Evolutionary conservation across 2,329 filamentous ascomycete species (phyloP).

Genomic region (Ophiognomonia clavigignenti-juglandacearum): DNA sequence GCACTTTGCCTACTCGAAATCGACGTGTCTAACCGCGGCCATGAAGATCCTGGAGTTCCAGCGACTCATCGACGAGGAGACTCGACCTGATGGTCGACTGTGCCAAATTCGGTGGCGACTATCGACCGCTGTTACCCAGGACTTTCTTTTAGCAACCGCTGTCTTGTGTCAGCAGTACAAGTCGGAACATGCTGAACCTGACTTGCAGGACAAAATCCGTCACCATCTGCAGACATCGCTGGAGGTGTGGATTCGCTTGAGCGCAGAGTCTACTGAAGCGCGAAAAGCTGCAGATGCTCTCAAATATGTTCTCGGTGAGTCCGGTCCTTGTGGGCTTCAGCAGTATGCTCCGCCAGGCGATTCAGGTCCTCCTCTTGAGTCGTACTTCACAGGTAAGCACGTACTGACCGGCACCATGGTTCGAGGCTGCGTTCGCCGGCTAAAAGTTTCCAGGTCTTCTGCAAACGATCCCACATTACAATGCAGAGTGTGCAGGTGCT

Average conservation of each 20-base stretch:
- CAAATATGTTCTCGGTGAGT: not conserved
- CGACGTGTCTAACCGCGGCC: slow-evolving; percentile 41
- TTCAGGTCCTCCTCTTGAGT: too few species aligned
- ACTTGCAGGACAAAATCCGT: not conserved
- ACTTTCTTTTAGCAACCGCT: slow-evolving; percentile 44
- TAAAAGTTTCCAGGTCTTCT: too few species aligned
- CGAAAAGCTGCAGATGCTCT: slow-evolving; percentile 11
- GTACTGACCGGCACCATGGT: too few species aligned
- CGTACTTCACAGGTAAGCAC: too few species aligned
- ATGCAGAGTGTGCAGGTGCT: too few species aligned
- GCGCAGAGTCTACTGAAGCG: slow-evolving; percentile 12
- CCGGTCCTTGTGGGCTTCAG: too few species aligned
- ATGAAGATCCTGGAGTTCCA: slow-evolving; percentile 43
- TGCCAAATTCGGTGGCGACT: slow-evolving; percentile 40
- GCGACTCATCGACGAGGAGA: slow-evolving; percentile 43
- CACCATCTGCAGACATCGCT: slow-evolving; percentile 9
- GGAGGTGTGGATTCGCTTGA: slow-evolving; percentile 14
- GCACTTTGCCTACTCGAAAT: slow-evolving; percentile 36
- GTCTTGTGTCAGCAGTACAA: slow-evolving; percentile 32
- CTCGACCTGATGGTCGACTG: slow-evolving; percentile 35
- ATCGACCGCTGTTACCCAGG: slow-evolving; percentile 37
- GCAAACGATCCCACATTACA: too few species aligned
- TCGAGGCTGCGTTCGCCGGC: too few species aligned
- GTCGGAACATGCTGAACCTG: not conserved
- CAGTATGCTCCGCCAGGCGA: too few species aligned